A percentile compares a stretch with the other conserved stretches of the same genome.
phyloP scores from a whole-genome alignment of 768 basidiomycete species.

The Podaxis sp. region DNA sequence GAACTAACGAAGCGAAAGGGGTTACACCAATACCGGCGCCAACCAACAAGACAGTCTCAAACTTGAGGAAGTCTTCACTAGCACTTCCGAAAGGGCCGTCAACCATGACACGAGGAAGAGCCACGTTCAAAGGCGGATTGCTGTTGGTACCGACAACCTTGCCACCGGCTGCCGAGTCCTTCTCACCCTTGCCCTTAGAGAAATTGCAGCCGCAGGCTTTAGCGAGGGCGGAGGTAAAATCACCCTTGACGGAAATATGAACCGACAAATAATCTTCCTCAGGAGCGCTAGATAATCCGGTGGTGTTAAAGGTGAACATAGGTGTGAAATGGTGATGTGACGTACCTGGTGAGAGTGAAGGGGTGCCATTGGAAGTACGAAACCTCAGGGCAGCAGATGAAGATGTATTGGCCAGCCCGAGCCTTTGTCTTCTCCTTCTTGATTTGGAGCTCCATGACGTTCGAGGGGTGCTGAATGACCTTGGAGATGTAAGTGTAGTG shows the following conservation, averaged over 20 bases:
- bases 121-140: conserved; percentile 63
- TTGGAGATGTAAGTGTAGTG: conserved; percentile 93
- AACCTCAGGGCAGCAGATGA: conserved; percentile 86
- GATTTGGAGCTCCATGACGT: conserved; percentile 94
- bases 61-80: conserved; percentile 88
- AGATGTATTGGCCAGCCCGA: conserved; percentile 91
- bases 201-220: conserved; percentile 85
- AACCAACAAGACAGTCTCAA: conserved; percentile 84
- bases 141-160: conserved; percentile 59
- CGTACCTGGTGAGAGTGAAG: conserved; percentile 86
- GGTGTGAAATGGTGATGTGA: conserved; percentile 13
- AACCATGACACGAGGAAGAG: conserved; percentile 91
- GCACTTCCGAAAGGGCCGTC: conserved; percentile 96
- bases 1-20: conserved; percentile 87
- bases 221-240: conserved; percentile 85
- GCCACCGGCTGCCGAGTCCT: conserved; percentile 43
- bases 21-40: conserved; percentile 97
- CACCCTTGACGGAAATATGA: conserved; percentile 90
- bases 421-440: conserved; percentile 90
- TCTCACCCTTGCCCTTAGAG: conserved; percentile 48
- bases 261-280: conserved; percentile 95
- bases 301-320: not conserved
- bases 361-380: conserved; percentile 98
- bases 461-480: conserved; percentile 93
- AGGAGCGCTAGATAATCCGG: conserved; percentile 58